phyloP scores from a whole-genome alignment of 2,329 filamentous ascomycete species.

The Cladosporium sp. region DNA sequence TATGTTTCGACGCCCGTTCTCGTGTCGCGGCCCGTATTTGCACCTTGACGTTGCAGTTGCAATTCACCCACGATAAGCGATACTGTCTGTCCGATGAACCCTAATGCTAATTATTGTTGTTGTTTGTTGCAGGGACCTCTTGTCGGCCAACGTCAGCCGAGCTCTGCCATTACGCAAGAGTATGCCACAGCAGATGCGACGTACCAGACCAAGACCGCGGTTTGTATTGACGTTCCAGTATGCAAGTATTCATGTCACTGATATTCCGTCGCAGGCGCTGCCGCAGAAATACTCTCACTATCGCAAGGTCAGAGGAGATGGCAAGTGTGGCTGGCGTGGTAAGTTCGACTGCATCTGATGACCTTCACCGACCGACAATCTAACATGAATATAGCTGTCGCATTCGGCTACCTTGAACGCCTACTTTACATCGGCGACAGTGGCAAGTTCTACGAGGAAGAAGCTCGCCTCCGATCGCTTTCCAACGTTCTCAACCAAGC shows the following conservation, averaged over 20 bases:
- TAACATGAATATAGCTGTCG: conserved; percentile 66
- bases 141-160: conserved; percentile 76
- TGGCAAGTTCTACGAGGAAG: conserved; percentile 67
- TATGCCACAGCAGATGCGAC: conserved; percentile 85
- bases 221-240: conserved; percentile 50
- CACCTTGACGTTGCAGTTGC: background rate
- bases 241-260: background rate
- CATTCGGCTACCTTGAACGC: conserved; percentile 89
- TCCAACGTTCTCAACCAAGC: conserved; percentile 68
- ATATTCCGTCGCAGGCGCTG: conserved; percentile 59
- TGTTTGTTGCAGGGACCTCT: conserved; percentile 67
- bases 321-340: conserved; percentile 98
- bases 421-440: conserved; percentile 68
- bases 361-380: conserved; percentile 25
- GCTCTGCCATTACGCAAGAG: conserved; percentile 74
- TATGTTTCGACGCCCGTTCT: conserved; percentile 32
- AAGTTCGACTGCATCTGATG: conserved; percentile 40
- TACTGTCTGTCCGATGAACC: background rate
- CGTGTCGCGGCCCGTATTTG: conserved; percentile 30
- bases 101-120: conserved; percentile 26
- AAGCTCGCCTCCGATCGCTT: conserved; percentile 69
- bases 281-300: conserved; percentile 84
- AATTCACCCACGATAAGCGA: background rate
- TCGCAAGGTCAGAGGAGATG: conserved; percentile 84
- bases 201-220: conserved; percentile 83